These are phyloP conservation scores for Tillandsia fasciculata DNA, from an alignment of 176 grass and related monocot genomes.

Conservation along the genomic window DNA sequence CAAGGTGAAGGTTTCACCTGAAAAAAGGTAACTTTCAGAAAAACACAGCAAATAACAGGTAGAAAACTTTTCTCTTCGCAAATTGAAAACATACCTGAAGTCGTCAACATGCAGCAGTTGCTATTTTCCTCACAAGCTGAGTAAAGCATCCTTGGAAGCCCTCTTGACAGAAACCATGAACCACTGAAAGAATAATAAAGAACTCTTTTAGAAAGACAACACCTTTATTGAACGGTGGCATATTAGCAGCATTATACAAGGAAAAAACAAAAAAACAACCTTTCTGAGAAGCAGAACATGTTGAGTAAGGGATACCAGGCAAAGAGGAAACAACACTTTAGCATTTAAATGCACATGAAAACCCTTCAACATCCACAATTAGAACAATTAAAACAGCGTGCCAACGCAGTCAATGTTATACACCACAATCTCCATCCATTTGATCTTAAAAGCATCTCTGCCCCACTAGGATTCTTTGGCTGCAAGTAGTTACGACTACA, in stretches of 20 bases:
- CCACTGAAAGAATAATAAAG: conserved; percentile 35
- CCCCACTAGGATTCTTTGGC: no score
- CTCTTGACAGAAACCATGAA: conserved; percentile 77
- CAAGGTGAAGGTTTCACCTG: no score
- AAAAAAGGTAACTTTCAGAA: not conserved
- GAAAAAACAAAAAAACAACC: not conserved
- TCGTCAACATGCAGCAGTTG: conserved; percentile 51
- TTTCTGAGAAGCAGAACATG: not conserved
- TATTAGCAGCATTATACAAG: conserved; percentile 5
- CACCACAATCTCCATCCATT: no score
- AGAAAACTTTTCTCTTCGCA: not conserved
- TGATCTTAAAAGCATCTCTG: no score
- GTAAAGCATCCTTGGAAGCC: conserved; percentile 64
- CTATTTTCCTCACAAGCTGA: conserved; percentile 44
- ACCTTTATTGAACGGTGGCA: not conserved
- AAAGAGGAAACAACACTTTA: no score
- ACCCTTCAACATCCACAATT: no score
- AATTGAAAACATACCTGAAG: conserved; percentile 58
- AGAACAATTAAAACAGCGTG: no score
- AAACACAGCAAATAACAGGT: not conserved
- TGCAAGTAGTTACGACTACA: no score
- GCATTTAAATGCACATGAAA: no score
- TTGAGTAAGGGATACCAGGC: no score
- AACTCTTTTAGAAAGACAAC: conserved; percentile 6
- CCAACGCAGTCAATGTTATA: no score